Evolutionary conservation across 495 filamentous ascomycete genomes (phyloP).

Genomic region (Penicillium coffeae): DNA sequence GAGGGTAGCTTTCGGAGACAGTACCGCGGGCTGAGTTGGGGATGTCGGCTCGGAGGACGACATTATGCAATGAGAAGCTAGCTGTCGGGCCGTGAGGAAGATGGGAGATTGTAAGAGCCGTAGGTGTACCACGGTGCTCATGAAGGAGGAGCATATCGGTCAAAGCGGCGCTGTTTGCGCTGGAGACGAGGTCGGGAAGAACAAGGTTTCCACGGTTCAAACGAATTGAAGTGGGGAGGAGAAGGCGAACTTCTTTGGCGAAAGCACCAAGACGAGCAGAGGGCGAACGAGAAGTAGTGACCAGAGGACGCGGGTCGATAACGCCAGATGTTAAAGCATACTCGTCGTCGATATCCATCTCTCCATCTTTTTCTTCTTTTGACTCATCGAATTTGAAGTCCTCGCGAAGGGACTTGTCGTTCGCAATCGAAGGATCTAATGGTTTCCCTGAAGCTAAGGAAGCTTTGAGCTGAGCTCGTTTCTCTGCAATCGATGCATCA

Average conservation of each 20-base stretch:
- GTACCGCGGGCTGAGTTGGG: conserved; percentile 84
- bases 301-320: conserved; percentile 80
- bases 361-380: conserved; percentile 33
- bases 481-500: conserved; percentile 89
- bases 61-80: conserved; percentile 90
- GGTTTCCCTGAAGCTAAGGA: conserved; percentile 83
- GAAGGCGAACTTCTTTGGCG: conserved; percentile 89
- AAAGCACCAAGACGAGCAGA: conserved; percentile 81
- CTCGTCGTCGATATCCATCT: conserved; percentile 88
- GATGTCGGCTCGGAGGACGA: conserved; percentile 89
- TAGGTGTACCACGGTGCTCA: conserved; percentile 91
- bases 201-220: conserved; percentile 90
- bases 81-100: conserved; percentile 92
- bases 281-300: conserved; percentile 87
- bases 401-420: conserved; percentile 78
- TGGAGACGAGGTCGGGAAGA: conserved; percentile 75
- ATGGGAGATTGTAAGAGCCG: conserved; percentile 83
- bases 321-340: conserved; percentile 81
- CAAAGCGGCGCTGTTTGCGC: conserved; percentile 71
- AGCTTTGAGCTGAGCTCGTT: conserved; percentile 78
- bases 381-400: conserved; percentile 95
- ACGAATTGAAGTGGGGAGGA: conserved; percentile 86
- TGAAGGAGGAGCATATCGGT: conserved; percentile 86
- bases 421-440: conserved; percentile 79
- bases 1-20: conserved; percentile 89